phyloP scores from a whole-genome alignment of 2,329 filamentous ascomycete genomes.

The Sclerotinia minor region DNA sequence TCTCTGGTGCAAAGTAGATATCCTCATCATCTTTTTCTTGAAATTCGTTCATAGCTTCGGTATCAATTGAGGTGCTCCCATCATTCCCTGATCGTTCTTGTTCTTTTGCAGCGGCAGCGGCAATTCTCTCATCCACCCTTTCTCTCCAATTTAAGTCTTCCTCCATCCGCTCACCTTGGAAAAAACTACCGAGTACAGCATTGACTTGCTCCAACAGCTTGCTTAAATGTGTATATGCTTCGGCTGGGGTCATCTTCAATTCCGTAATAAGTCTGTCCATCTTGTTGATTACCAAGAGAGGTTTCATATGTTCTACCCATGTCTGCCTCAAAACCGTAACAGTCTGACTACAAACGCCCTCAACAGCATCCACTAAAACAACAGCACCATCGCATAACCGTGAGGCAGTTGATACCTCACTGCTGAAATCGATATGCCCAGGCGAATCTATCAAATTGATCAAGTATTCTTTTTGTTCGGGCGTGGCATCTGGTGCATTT shows the following conservation, averaged over 20 bases:
- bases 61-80: slow-evolving; percentile 45
- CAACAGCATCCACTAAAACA: slow-evolving; percentile 92
- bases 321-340: slow-evolving; percentile 94
- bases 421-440: slow-evolving; percentile 98
- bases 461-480: slow-evolving; percentile 82
- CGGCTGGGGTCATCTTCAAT: slow-evolving; percentile 85
- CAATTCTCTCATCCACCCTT: slow-evolving; percentile 82
- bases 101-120: slow-evolving; percentile 66
- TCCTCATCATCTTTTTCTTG: slow-evolving; percentile 95
- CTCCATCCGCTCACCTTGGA: slow-evolving; percentile 97
- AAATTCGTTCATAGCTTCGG: slow-evolving; percentile 65
- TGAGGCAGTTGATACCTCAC: slow-evolving; percentile 94
- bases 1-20: slow-evolving; percentile 96
- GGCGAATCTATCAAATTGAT: slow-evolving; percentile 98
- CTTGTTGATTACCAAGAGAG: slow-evolving; percentile 95
- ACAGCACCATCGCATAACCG: slow-evolving; percentile 92
- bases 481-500: slow-evolving; percentile 63
- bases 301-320: slow-evolving; percentile 94
- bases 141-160: slow-evolving; percentile 96
- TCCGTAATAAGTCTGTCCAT: slow-evolving; percentile 95
- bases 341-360: slow-evolving; percentile 97
- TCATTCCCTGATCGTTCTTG: slow-evolving; percentile 45
- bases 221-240: slow-evolving; percentile 86
- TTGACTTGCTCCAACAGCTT: slow-evolving; percentile 95
- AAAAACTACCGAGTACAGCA: slow-evolving; percentile 94